These are phyloP conservation scores for Euphorbia schlechtendalii DNA, from an alignment of 441 rosid genomes.

Conservation along the genomic window DNA sequence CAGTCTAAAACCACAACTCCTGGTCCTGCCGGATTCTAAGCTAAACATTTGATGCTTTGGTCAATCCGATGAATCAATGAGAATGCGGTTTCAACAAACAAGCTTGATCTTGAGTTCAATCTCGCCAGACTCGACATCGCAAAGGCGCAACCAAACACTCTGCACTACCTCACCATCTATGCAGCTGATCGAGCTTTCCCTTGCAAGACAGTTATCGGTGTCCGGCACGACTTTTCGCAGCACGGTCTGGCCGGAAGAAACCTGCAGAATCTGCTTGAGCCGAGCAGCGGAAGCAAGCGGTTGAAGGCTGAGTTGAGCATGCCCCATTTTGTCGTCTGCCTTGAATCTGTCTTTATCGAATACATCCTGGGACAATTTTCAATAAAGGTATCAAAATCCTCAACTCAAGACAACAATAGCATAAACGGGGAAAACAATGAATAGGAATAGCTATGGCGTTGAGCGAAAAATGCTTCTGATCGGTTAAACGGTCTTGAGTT, in stretches of 20 bases:
- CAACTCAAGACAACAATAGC: neutral
- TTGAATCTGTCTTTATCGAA: constrained; percentile 94
- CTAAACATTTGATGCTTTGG: neutral
- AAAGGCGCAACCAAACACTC: constrained; percentile 76
- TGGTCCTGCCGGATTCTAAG: neutral
- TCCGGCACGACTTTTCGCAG: constrained; percentile 78
- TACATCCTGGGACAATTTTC: constrained; percentile 55
- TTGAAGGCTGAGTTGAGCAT: constrained; percentile 78
- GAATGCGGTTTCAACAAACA: constrained; percentile 21
- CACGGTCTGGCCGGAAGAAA: constrained; percentile 65
- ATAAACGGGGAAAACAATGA: neutral
- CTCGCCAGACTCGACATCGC: constrained; percentile 89
- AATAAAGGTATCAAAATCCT: constrained; percentile 8
- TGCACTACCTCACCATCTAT: constrained; percentile 80
- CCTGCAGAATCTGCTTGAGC: constrained; percentile 59
- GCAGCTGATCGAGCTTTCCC: constrained; percentile 77
- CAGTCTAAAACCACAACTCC: neutral
- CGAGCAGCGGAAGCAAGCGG: constrained; percentile 77
- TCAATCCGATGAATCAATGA: neutral
- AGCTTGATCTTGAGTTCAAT: constrained; percentile 74
- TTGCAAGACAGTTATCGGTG: constrained; percentile 63
- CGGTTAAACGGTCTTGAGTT: too few relatives aligned
- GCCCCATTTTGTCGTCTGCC: constrained; percentile 97
- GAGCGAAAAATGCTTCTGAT: too few relatives aligned
- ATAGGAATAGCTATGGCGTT: too few relatives aligned